phyloP scores from a whole-genome alignment of 1,139 yeast species.

The Lodderomyces orthopsilosis region DNA sequence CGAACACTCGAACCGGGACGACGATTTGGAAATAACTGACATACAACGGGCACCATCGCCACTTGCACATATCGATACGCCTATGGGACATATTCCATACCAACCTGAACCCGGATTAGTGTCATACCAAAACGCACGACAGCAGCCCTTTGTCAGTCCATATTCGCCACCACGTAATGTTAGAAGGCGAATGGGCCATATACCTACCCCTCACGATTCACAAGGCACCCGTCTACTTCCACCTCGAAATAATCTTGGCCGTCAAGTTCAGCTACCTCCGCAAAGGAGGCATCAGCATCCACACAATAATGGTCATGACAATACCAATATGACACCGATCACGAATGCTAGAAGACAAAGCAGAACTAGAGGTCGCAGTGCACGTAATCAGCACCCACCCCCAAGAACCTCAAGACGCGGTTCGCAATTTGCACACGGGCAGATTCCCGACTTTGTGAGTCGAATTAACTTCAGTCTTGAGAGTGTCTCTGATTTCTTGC shows the following conservation, averaged over 20 bases:
- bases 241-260: not conserved
- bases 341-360: not conserved
- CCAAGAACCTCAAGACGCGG: not conserved
- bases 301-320: not conserved
- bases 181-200: not conserved
- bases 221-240: not conserved
- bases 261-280: not conserved
- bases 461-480: not conserved
- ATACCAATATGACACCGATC: not conserved
- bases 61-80: constrained; percentile 5
- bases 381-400: not conserved
- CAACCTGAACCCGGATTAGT: not conserved
- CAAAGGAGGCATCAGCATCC: constrained; percentile 1
- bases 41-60: constrained; percentile 8
- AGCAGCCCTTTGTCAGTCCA: not conserved
- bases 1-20: not conserved
- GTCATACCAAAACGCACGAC: not conserved
- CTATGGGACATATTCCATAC: constrained; percentile 1
- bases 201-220: not conserved
- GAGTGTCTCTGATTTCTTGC: not conserved
- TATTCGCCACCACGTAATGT: not conserved
- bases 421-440: not conserved
- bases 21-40: constrained; percentile 12
- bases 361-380: not conserved
- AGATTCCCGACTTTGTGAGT: not conserved